Evolutionary conservation across 2,329 filamentous ascomycete genomes (phyloP).

Genomic region (Aspergillus eucalypticola): DNA sequence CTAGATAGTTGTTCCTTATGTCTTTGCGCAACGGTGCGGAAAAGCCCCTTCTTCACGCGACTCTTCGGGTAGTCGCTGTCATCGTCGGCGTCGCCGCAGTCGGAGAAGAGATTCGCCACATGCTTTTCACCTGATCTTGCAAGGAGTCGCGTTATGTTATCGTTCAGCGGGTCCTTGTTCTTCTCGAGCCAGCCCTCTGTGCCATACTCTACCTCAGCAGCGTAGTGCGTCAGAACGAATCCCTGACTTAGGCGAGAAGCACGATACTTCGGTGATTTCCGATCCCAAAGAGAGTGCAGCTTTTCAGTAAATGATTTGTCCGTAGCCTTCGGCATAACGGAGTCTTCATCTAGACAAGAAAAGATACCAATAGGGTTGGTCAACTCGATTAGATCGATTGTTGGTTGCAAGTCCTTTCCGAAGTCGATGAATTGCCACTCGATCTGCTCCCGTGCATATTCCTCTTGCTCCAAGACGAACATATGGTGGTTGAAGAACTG

Average conservation of each 20-base stretch:
- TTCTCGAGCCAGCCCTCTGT: constrained; percentile 96
- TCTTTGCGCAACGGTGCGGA: constrained; percentile 91
- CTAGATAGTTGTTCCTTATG: constrained; percentile 99
- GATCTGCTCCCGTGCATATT: constrained; percentile 95
- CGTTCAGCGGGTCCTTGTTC: constrained; percentile 97
- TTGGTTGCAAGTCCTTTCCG: constrained; percentile 92
- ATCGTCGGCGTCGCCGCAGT: constrained; percentile 82
- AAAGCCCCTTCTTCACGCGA: constrained; percentile 93
- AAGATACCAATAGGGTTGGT: constrained; percentile 98
- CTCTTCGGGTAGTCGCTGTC: constrained; percentile 67
- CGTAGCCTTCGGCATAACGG: constrained; percentile 97
- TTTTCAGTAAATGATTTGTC: constrained; percentile 98
- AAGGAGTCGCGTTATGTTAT: constrained; percentile 89
- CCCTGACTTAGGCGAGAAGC: constrained; percentile 84
- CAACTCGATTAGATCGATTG: constrained; percentile 94
- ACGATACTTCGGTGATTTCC: constrained; percentile 91
- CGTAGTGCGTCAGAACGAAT: constrained; percentile 95
- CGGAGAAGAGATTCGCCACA: constrained; percentile 78
- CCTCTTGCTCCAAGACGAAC: constrained; percentile 98
- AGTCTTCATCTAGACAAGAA: constrained; percentile 95
- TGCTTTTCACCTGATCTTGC: constrained; percentile 80
- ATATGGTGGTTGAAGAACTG: constrained; percentile 99
- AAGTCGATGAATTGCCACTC: constrained; percentile 99
- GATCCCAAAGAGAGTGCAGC: constrained; percentile 93
- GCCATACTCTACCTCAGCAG: constrained; percentile 94